These are phyloP conservation scores for Aspergillus sp. DNA, from an alignment of 2,329 filamentous ascomycete genomes.

Conservation along the genomic window DNA sequence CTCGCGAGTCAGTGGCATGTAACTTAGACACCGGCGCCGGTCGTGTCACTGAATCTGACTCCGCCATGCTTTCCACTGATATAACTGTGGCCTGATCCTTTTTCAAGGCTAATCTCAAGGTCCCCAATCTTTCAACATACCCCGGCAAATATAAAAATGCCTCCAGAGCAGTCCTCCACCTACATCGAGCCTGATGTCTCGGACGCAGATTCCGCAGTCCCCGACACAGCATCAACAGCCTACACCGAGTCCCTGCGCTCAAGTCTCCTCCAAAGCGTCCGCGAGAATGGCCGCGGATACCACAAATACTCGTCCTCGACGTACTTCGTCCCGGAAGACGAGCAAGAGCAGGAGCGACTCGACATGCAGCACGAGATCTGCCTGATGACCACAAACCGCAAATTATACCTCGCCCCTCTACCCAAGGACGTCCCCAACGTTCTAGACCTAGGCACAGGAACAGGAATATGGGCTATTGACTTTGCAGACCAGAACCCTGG, in stretches of 20 bases:
- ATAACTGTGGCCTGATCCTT: too few relatives aligned
- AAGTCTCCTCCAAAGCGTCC: constrained; percentile 36
- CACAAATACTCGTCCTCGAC: constrained; percentile 28
- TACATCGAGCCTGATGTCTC: background rate
- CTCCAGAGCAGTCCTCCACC: background rate
- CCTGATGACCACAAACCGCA: constrained; percentile 22
- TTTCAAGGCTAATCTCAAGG: too few relatives aligned
- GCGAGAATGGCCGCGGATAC: constrained; percentile 42
- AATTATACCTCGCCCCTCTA: constrained; percentile 26
- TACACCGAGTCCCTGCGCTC: constrained; percentile 22
- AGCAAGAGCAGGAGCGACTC: constrained; percentile 33
- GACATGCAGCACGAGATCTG: constrained; percentile 21
- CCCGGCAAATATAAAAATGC: too few relatives aligned
- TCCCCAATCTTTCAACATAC: too few relatives aligned
- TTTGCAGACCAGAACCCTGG: constrained; percentile 36
- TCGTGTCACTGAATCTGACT: too few relatives aligned
- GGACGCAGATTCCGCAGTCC: background rate
- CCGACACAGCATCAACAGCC: background rate
- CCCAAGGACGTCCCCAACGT: constrained; percentile 26
- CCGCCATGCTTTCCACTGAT: too few relatives aligned
- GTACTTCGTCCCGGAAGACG: constrained; percentile 34
- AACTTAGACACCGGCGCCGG: too few relatives aligned
- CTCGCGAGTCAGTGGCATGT: background rate
- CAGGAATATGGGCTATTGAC: constrained; percentile 33
- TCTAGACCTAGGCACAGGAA: constrained; percentile 45